Evolutionary conservation across 768 basidiomycete genomes (phyloP).

Genomic region (Tylopilus subfusipes): DNA sequence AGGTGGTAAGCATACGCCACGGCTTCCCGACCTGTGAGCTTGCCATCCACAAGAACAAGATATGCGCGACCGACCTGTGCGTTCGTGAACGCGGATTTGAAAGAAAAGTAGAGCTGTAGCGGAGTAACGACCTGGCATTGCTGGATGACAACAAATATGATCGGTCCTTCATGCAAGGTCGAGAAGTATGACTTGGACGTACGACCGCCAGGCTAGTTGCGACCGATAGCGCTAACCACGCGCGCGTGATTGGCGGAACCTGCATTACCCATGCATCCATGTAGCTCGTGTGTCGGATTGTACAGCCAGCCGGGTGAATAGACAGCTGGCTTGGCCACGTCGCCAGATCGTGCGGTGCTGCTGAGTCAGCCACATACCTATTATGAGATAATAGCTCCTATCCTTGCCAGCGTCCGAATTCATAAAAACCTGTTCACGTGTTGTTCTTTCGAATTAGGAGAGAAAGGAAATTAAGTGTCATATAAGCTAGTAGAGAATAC

Average conservation of each 20-base stretch:
- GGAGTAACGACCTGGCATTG: constrained; percentile 92
- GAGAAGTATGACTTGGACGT: constrained; percentile 34
- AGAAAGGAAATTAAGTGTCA: too few species aligned
- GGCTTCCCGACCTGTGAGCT: constrained; percentile 44
- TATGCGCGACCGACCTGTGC: constrained; percentile 47
- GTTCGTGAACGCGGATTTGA: constrained; percentile 78
- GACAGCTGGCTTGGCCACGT: constrained; percentile 7
- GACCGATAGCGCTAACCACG: constrained; percentile 79
- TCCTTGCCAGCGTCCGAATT: too few species aligned
- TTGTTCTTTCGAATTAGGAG: too few species aligned
- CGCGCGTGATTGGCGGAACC: constrained; percentile 87
- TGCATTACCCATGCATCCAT: constrained; percentile 93
- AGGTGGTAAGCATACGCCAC: constrained; percentile 87
- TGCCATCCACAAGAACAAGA: background rate
- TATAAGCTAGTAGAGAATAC: too few species aligned
- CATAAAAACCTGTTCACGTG: too few species aligned
- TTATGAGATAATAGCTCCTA: background rate
- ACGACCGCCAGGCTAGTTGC: constrained; percentile 84
- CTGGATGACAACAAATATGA: constrained; percentile 37
- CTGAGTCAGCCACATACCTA: constrained; percentile 14
- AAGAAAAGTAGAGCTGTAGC: constrained; percentile 90
- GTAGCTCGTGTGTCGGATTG: constrained; percentile 1
- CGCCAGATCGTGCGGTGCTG: background rate
- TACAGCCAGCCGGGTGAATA: background rate
- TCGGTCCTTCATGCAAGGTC: constrained; percentile 1